Conservation (phyloP, 331 rosid species). For the Stylosanthes scabra region DNA sequence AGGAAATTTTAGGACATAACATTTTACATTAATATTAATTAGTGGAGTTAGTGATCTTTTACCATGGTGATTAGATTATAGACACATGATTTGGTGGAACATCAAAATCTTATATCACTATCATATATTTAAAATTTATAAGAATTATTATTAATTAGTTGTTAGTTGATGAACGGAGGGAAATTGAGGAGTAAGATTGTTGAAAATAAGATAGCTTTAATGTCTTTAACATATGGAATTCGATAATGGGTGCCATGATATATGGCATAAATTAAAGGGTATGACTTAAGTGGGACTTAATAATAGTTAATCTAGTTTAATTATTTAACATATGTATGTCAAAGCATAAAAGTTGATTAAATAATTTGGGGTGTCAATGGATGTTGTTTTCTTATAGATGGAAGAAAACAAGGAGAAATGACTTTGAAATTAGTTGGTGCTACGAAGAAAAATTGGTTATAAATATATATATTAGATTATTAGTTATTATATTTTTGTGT, state of each 20-base stretch:
- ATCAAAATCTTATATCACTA: not conserved
- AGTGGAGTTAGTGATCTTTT: not conserved
- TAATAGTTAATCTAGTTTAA: not conserved
- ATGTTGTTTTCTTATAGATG: not conserved
- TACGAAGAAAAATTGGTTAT: too few species aligned
- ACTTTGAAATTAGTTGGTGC: not conserved
- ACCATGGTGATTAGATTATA: not conserved
- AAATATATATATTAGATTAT: too few species aligned
- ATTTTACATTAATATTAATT: too few species aligned
- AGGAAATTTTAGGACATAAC: too few species aligned
- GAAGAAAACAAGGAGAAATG: conserved; percentile 4
- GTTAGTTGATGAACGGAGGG: not conserved
- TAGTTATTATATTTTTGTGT: too few species aligned
- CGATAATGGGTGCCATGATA: not conserved
- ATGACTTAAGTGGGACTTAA: not conserved
- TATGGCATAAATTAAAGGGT: not conserved
- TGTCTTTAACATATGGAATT: not conserved
- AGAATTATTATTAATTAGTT: not conserved
- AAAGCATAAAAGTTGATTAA: not conserved
- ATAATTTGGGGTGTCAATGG: not conserved
- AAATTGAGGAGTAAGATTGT: not conserved
- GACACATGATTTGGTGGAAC: conserved; percentile 2
- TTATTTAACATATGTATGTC: not conserved
- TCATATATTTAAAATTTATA: not conserved
- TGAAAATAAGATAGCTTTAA: not conserved